Base-by-base conservation (phyloP, 176 grass and related monocot genomes). In the Musa itinerans region DNA sequence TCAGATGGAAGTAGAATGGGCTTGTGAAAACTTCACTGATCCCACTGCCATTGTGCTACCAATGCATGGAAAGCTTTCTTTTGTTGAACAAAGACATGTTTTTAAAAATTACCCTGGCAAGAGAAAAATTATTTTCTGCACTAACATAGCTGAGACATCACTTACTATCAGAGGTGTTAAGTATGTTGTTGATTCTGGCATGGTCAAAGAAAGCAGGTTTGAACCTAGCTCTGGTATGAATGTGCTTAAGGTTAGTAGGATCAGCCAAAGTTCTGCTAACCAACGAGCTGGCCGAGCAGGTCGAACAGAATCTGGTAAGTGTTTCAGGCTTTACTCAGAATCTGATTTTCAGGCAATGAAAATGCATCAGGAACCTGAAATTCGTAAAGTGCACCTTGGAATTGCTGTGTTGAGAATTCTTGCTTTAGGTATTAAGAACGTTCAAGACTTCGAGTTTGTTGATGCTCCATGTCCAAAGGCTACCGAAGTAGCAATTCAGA, bases 321-420 rank as follows among this genome's bases (percentile, higher is more conserved):
- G 94, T 85, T 98, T 83, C 80, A 89, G 94, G 75, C 88, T 98
- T 76, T 98, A 98, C 80, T 87, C 94, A 48, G 82, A 98, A 83
- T 78, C 76, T 64, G 88, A 91, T 25, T 98, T 93, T 50, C 24
- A 87, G 83, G 75, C 85, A 85, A 98, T 93, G 90, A 82, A 89
- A 70, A 74, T 80, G n/a, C 90, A 98, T 79, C 90, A 91, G 78
- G 94, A 98, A 83, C 94, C 94, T 75, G 90, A 98, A 86, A 98
- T 98, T 65, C 17, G 88, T 25, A 98, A 88, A 83, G 94, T 98
- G 68, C 90, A 98, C 74, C 94, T 98, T 80, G 94, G 86, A 54
- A 91, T 86, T 9, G 90, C 90, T 74, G 82, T 91, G 72, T 72
- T 98, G 54, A 87, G 94, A 83, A 91, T 98, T 77, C 84, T 98